Evolutionary conservation across 2,329 filamentous ascomycete species (phyloP).

Genomic region (Elsinoe necatrix): DNA sequence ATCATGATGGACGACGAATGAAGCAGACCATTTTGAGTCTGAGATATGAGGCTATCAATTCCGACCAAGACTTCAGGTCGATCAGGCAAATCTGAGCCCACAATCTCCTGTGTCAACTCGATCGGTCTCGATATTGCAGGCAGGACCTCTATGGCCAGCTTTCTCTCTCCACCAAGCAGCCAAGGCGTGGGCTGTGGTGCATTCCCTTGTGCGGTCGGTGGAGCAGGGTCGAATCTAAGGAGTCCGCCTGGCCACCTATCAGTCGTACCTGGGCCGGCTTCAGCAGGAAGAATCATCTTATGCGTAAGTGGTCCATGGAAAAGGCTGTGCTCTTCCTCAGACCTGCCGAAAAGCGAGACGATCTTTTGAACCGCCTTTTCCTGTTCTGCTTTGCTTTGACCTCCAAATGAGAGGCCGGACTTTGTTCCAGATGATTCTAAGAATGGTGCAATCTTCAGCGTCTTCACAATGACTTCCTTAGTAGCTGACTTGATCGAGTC

Average conservation of each 20-base stretch:
- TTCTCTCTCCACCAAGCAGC: constrained; percentile 70
- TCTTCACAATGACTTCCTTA: constrained; percentile 47
- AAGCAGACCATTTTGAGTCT: constrained; percentile 66
- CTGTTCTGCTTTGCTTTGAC: constrained; percentile 73
- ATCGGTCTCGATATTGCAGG: constrained; percentile 59
- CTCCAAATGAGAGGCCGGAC: constrained; percentile 68
- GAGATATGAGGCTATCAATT: constrained; percentile 66
- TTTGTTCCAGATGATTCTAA: neutral
- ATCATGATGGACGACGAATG: constrained; percentile 84
- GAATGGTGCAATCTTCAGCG: constrained; percentile 77
- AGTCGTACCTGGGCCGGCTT: constrained; percentile 45
- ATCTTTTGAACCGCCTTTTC: constrained; percentile 69
- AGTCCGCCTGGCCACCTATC: constrained; percentile 76
- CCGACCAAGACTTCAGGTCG: constrained; percentile 62
- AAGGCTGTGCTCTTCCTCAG: constrained; percentile 50
- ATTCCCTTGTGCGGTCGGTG: constrained; percentile 31
- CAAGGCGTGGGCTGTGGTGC: constrained; percentile 50
- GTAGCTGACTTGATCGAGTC: constrained; percentile 18
- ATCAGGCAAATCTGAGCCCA: constrained; percentile 47
- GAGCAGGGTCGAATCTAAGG: constrained; percentile 62
- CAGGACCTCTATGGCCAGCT: constrained; percentile 67
- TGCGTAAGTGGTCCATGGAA: constrained; percentile 82
- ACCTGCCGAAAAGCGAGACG: constrained; percentile 59
- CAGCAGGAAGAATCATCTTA: constrained; percentile 64
- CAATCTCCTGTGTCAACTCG: constrained; percentile 44